Conservation (phyloP, 108 stramenopile species). For the Pseudonitzschia multistriata region DNA sequence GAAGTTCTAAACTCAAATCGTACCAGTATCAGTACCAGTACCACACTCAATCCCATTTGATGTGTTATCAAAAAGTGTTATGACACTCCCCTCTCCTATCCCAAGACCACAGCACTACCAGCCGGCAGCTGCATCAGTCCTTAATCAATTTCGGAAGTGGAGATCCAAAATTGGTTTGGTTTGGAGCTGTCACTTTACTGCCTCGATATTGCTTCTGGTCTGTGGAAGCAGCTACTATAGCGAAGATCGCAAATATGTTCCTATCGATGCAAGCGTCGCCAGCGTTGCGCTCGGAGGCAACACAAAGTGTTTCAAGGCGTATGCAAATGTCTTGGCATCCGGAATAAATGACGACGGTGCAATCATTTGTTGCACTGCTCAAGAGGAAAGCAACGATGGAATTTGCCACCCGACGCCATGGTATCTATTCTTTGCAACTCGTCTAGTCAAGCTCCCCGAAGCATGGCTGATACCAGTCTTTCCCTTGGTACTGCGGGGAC, state of each 20-base stretch:
- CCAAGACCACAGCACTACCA: not conserved
- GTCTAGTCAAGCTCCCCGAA: conserved; percentile 64
- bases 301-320: conserved; percentile 50
- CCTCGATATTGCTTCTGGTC: conserved; percentile 11
- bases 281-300: conserved; percentile 5
- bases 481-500: conserved; percentile 61
- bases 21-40: no score
- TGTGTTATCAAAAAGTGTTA: not conserved
- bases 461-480: conserved; percentile 79
- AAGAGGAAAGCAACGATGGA: conserved; percentile 15
- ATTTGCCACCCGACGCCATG: conserved; percentile 27
- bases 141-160: conserved; percentile 1
- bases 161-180: not conserved
- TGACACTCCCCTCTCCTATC: not conserved
- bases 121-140: not conserved
- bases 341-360: conserved; percentile 46
- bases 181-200: conserved; percentile 19
- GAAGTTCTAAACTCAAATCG: no score
- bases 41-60: not conserved
- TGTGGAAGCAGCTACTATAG: not conserved
- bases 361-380: conserved; percentile 48
- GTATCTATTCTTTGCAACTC: conserved; percentile 47
- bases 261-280: conserved; percentile 55
- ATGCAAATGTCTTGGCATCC: conserved; percentile 61
- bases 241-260: conserved; percentile 57